A percentile compares a stretch with the other conserved stretches of the same genome.
phyloP scores from a whole-genome alignment of 192 early-diverging fungal genomes.

The Linnemannia zychae region DNA sequence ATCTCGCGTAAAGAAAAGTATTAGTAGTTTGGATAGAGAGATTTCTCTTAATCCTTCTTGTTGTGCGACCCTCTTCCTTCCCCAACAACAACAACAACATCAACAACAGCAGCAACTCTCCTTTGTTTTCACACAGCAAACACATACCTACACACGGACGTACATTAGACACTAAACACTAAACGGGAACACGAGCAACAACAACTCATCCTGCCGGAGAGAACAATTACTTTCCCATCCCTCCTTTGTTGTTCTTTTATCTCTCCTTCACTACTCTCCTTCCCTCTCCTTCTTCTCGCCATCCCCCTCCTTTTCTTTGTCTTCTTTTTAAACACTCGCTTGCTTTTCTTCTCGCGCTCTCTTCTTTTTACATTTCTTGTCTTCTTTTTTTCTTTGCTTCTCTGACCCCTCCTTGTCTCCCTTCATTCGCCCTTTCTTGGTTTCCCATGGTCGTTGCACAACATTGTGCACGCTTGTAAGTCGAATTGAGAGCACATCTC shows the following conservation, averaged over 20 bases:
- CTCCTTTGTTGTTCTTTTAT: background rate
- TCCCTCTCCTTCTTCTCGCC: background rate
- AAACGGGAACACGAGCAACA: background rate
- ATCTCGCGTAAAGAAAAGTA: background rate
- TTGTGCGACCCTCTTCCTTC: background rate
- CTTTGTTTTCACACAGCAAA: background rate
- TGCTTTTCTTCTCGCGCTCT: background rate
- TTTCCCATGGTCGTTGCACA: background rate
- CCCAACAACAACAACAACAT: background rate
- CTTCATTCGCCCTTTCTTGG: background rate
- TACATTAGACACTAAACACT: too few species aligned
- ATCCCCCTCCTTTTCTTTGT: background rate
- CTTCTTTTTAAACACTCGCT: background rate
- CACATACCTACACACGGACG: background rate
- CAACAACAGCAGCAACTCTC: background rate
- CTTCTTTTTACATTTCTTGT: background rate
- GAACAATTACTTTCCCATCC: background rate
- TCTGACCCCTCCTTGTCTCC: background rate
- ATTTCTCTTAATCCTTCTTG: background rate
- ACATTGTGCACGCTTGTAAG: background rate
- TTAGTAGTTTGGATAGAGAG: background rate
- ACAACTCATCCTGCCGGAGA: constrained; percentile 5
- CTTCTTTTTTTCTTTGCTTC: background rate
- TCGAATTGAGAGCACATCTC: background rate
- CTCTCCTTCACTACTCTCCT: background rate